Evolutionary conservation across 2,329 filamentous ascomycete species (phyloP), one percentile per base, ranked within the genome.

Genomic region (Orbilia blumenaviensis): DNA sequence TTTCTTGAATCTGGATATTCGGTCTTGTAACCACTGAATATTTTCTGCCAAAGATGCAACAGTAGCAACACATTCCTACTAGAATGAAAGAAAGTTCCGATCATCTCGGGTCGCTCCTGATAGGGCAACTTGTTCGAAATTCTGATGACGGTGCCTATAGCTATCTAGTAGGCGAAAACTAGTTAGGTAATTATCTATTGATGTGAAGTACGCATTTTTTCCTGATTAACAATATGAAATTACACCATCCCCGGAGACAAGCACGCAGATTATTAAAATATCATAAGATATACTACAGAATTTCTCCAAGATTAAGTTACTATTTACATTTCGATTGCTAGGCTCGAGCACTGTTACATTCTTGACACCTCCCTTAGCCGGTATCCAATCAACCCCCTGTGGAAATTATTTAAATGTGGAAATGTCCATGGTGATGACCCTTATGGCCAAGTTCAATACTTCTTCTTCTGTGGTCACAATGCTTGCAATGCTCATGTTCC

Each of bases 381-480:
- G 23, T 21, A 36, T 34, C 61, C 16, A 64, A 52, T 23, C 42
- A 16, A n/a, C 9, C 14, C 27, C 25, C 25, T 23, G 16, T n/a
- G 21, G n/a, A 41, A 50, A n/a, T n/a, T n/a, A n/a, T 34, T 25
- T 38, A 54, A 21, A 67, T 23, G 18, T 67, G 64, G 52, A 42
- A 41, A 44, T 75, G 63, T 32, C 66, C 62, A 16, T 64, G 58
- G 52, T 74, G 61, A 2, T 76, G 56, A 3, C 41, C 54, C 18
- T 72, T 66, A n/a, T 48, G 21, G 29, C 72, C 72, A 44, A 76
- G 58, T 16, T 76, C 72, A 27, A 67, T 25, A 18, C 72, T 76
- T 32, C 72, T 58, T 18, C 58, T 64, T 9, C 72, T 62, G 60
- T 76, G 72, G n/a, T 76, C 72, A 42, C 72, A 76, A 34, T 76